These are phyloP conservation scores for Monosporascus sp. DNA, from an alignment of 2,329 filamentous ascomycete species.

Conservation along the genomic window DNA sequence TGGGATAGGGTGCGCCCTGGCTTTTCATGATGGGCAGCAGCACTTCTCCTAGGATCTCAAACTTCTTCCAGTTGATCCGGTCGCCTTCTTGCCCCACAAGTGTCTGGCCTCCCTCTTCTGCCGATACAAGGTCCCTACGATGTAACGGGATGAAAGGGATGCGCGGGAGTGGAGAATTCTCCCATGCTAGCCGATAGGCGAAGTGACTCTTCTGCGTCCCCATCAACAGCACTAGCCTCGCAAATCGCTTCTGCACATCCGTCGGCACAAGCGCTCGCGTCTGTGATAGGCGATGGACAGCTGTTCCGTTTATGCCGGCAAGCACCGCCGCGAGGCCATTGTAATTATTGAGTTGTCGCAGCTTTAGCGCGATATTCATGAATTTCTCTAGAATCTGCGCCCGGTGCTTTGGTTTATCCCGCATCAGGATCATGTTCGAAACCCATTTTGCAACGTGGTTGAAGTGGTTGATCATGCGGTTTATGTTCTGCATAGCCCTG, in stretches of 20 bases:
- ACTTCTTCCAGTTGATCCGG: slow-evolving; percentile 96
- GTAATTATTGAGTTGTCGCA: slow-evolving; percentile 93
- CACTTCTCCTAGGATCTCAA: slow-evolving; percentile 91
- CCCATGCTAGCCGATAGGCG: slow-evolving; percentile 95
- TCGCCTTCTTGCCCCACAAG: slow-evolving; percentile 71
- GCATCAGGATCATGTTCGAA: slow-evolving; percentile 76
- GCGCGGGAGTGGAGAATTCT: slow-evolving; percentile 83
- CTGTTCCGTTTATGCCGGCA: slow-evolving; percentile 83
- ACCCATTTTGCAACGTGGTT: slow-evolving; percentile 83
- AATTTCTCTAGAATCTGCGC: slow-evolving; percentile 91
- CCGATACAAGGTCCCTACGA: slow-evolving; percentile 82
- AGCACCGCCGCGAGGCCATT: slow-evolving; percentile 92
- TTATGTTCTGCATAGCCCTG: slow-evolving; percentile 77
- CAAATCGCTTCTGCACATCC: slow-evolving; percentile 75
- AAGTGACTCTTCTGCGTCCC: slow-evolving; percentile 87
- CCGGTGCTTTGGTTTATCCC: slow-evolving; percentile 94
- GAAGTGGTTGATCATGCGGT: slow-evolving; percentile 91
- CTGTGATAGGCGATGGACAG: slow-evolving; percentile 76
- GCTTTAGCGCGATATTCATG: slow-evolving; percentile 80
- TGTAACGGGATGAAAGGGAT: slow-evolving; percentile 94
- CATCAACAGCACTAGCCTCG: slow-evolving; percentile 88
- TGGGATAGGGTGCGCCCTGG: slow-evolving; percentile 77
- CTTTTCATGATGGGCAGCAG: slow-evolving; percentile 87
- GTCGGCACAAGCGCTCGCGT: slow-evolving; percentile 72
- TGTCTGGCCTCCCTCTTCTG: slow-evolving; percentile 87